phyloP scores from a whole-genome alignment of 495 filamentous ascomycete species.

The Sordaria brevicollis region DNA sequence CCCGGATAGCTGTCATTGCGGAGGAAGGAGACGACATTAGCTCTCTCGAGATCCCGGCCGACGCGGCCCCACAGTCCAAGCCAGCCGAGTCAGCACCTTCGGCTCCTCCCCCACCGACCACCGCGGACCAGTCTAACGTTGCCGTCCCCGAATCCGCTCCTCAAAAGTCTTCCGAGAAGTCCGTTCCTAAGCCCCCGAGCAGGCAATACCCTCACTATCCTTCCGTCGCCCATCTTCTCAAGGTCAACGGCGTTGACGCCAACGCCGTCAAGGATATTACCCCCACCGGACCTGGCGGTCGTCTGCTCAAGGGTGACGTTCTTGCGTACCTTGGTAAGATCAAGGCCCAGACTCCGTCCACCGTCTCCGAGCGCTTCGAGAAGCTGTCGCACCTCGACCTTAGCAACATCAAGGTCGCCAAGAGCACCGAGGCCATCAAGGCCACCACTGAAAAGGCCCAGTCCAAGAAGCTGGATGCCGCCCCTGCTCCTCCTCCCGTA shows the following conservation, averaged over 20 bases:
- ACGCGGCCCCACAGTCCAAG: constrained; percentile 30
- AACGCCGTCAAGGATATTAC: constrained; percentile 70
- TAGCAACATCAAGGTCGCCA: constrained; percentile 80
- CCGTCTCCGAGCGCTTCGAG: constrained; percentile 55
- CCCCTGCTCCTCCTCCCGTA: constrained; percentile 33
- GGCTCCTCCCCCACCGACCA: constrained; percentile 13
- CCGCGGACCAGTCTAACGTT: constrained; percentile 4
- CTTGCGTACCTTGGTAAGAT: constrained; percentile 80
- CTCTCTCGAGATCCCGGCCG: constrained; percentile 55
- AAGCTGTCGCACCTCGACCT: constrained; percentile 80
- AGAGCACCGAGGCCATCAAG: constrained; percentile 45
- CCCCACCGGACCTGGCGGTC: constrained; percentile 77
- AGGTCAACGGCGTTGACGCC: constrained; percentile 60
- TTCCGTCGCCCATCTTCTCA: constrained; percentile 72
- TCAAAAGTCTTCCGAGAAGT: constrained; percentile 28
- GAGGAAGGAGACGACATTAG: constrained; percentile 65
- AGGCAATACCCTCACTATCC: constrained; percentile 76
- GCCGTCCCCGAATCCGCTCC: constrained; percentile 16
- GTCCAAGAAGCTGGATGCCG: constrained; percentile 9
- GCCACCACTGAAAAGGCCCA: constrained; percentile 26
- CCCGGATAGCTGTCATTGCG: constrained; percentile 65
- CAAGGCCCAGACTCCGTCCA: constrained; percentile 53
- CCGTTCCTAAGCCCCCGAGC: constrained; percentile 43
- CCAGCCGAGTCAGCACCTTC: constrained; percentile 13
- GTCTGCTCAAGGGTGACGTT: constrained; percentile 91